These are phyloP conservation scores for Mytilinidion resinicola DNA, from an alignment of 495 filamentous ascomycete genomes.

Conservation along the genomic window DNA sequence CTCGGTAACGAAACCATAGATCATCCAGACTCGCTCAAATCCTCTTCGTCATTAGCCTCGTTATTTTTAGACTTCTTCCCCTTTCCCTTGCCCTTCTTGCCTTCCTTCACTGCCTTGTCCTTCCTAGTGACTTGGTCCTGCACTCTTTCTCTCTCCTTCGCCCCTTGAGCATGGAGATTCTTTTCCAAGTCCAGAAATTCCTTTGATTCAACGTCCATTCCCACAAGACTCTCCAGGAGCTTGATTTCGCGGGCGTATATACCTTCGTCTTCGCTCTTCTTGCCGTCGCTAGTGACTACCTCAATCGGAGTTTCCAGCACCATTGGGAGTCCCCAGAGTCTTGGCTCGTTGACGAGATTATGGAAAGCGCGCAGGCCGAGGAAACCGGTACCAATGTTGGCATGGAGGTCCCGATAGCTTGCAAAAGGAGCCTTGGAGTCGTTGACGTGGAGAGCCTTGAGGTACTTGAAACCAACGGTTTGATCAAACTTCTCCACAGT, in stretches of 20 bases:
- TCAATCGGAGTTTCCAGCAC: slow-evolving; percentile 93
- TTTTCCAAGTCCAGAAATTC: slow-evolving; percentile 61
- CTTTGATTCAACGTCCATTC: slow-evolving; percentile 62
- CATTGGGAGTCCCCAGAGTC: slow-evolving; percentile 77
- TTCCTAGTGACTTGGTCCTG: slow-evolving; percentile 72
- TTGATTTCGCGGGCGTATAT: slow-evolving; percentile 41
- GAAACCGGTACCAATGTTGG: slow-evolving; percentile 91
- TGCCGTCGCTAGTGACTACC: slow-evolving; percentile 53
- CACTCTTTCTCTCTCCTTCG: slow-evolving; percentile 62
- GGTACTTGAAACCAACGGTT: slow-evolving; percentile 71
- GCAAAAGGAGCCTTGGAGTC: slow-evolving; percentile 83
- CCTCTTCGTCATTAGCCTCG: neutral
- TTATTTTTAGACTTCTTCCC: slow-evolving; percentile 18
- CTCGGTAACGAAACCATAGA: too few relatives aligned
- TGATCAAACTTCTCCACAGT: slow-evolving; percentile 71
- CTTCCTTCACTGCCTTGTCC: slow-evolving; percentile 38
- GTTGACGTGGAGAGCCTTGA: slow-evolving; percentile 84
- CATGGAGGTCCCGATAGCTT: slow-evolving; percentile 77
- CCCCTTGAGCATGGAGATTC: slow-evolving; percentile 60
- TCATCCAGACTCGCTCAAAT: neutral
- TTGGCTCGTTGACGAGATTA: slow-evolving; percentile 76
- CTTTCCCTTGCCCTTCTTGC: slow-evolving; percentile 7
- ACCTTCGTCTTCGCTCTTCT: slow-evolving; percentile 63
- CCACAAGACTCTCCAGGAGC: slow-evolving; percentile 80
- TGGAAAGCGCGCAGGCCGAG: slow-evolving; percentile 85